Base-by-base conservation (phyloP, 2,329 filamentous ascomycete species). In the Ascochyta clinopodiicola region DNA sequence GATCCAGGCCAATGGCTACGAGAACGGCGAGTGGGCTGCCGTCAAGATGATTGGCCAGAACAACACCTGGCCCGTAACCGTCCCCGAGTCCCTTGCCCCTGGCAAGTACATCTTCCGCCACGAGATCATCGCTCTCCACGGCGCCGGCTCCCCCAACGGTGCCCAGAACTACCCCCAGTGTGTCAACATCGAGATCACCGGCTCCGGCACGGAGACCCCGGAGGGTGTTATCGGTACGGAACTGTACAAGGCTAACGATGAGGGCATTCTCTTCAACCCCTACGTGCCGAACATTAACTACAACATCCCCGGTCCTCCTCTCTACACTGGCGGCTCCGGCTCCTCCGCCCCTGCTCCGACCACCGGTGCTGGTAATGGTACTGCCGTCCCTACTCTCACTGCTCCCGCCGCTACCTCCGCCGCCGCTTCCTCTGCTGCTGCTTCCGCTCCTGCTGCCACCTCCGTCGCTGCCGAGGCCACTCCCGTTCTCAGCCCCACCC, bases 41-140 rank as follows among this genome's bases (percentile, higher is more conserved):
- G 59, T 75, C 57, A 69, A 69, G 53, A 62, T 78, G 60, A 75
- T 78, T 34, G 65, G 62, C 32, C 78, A 84, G 71, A 81, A 85
- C 58, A 79, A 78, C 39, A 82, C 83, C 12, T 76, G 62, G 76
- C 78, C 61, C 37, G 72, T 80, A 21, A 79, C 74, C 12, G 76
- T 84, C 25, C 82, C 82, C 7, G 52, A 64, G 4, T 64, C 72
- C 13, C 74, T 84, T 49, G 71, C 66, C 13, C 65, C 79, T 0
- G 83, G 83, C 12, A 77, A 80, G 57, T 86, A 85, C 63, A 81
- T 86, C 53, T 75, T 86, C 56, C 77, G 84, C 19, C 82, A 85
- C 65, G 84, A 86, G 72, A 77, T 79, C 49, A 80, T 81, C 50
- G 83, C 79, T 3, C 72, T 84, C 8, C 82, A 84, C 59, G 69